Conservation (phyloP, 768 basidiomycete species). For the Omphalotus guepiniiformis region DNA sequence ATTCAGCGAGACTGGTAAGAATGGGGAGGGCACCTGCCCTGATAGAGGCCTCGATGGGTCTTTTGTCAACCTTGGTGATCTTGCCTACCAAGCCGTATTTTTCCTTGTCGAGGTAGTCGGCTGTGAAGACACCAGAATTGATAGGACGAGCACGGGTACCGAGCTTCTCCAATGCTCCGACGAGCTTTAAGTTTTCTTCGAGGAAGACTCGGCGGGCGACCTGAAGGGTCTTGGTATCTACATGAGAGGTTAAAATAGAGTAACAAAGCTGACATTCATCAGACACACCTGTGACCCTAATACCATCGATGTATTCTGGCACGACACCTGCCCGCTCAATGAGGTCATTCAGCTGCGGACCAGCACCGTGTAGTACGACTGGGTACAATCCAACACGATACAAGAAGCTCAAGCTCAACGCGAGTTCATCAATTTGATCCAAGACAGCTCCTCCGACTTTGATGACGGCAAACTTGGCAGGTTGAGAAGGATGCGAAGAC, state of each 20-base stretch:
- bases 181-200: slow-evolving; percentile 95
- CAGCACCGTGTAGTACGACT: slow-evolving; percentile 93
- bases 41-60: slow-evolving; percentile 95
- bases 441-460: slow-evolving; percentile 98
- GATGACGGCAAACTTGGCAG: slow-evolving; percentile 95
- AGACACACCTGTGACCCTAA: slow-evolving; percentile 85
- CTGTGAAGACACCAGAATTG: slow-evolving; percentile 96
- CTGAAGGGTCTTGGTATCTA: slow-evolving; percentile 90
- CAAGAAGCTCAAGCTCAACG: slow-evolving; percentile 92
- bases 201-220: slow-evolving; percentile 96
- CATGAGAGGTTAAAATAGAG: not conserved
- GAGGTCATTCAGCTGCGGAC: slow-evolving; percentile 92
- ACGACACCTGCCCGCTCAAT: slow-evolving; percentile 90
- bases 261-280: slow-evolving; percentile 1
- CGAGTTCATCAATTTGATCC: slow-evolving; percentile 88
- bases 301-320: slow-evolving; percentile 97
- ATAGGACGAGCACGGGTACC: slow-evolving; percentile 98
- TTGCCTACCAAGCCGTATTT: slow-evolving; percentile 97
- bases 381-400: slow-evolving; percentile 98
- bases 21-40: slow-evolving; percentile 95
- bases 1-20: slow-evolving; percentile 91
- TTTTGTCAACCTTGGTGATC: slow-evolving; percentile 92
- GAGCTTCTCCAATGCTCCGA: slow-evolving; percentile 86
- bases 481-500: slow-evolving; percentile 83
- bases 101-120: slow-evolving; percentile 90